phyloP scores from a whole-genome alignment of 78 protist genomes.

The Acrasis kona region DNA sequence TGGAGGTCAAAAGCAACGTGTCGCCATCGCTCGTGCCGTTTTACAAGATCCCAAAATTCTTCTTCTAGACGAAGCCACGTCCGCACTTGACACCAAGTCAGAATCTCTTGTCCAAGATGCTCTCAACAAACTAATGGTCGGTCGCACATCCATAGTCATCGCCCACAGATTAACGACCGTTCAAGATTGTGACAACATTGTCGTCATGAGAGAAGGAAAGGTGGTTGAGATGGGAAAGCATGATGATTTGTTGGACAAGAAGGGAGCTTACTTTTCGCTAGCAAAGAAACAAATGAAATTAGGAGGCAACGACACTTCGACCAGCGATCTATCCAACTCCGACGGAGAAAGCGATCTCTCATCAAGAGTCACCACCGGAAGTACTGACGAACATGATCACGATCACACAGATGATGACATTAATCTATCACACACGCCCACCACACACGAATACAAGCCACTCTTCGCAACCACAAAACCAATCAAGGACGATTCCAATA shows the following conservation, averaged over 20 bases:
- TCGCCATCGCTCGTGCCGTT: constrained; percentile 81
- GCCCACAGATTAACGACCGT: too few species aligned
- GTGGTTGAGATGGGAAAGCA: constrained; percentile 82
- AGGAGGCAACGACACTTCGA: constrained; percentile 60
- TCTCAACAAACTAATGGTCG: constrained; percentile 39
- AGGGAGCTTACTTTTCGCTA: too few species aligned
- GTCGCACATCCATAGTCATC: constrained; percentile 72
- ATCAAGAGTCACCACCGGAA: constrained; percentile 6
- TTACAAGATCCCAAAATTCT: constrained; percentile 67
- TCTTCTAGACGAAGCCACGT: constrained; percentile 93
- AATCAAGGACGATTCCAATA: constrained; percentile 64
- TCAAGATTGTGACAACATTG: constrained; percentile 60
- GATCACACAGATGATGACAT: too few species aligned
- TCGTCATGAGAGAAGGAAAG: constrained; percentile 58
- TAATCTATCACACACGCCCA: too few species aligned
- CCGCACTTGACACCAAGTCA: constrained; percentile 79
- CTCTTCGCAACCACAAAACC: constrained; percentile 51
- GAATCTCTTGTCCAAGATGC: constrained; percentile 77
- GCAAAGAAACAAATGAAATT: too few species aligned
- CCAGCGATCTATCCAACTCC: constrained; percentile 59
- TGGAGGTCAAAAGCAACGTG: too few species aligned
- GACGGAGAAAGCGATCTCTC: constrained; percentile 42
- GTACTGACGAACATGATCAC: constrained; percentile 39
- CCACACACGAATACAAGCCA: constrained; percentile 34
- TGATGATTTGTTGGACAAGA: too few species aligned